These are phyloP conservation scores for Glutinoglossum americanum DNA, from an alignment of 495 filamentous ascomycete species.

Conservation along the genomic window DNA sequence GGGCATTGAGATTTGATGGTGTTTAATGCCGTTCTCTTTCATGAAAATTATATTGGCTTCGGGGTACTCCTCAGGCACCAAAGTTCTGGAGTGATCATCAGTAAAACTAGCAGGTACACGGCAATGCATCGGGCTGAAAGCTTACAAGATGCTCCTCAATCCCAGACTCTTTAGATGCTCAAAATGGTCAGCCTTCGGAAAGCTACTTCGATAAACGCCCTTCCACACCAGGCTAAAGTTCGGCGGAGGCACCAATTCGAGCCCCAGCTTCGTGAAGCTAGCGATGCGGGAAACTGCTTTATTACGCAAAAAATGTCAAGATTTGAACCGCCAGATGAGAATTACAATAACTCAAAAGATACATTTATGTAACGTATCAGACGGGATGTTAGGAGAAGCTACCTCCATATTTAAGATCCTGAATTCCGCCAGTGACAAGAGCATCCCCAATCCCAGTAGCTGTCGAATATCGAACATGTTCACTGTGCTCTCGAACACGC, in stretches of 20 bases:
- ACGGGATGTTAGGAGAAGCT: neutral
- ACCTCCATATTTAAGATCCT: neutral
- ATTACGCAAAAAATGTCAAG: neutral
- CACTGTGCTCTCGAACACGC: neutral
- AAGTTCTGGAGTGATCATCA: constrained; percentile 30
- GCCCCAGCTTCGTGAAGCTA: neutral
- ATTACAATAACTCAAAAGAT: neutral
- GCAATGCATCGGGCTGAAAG: constrained; percentile 4
- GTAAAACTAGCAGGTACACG: constrained; percentile 5
- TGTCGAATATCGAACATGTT: neutral
- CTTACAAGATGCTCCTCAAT: constrained; percentile 57
- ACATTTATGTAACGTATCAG: neutral
- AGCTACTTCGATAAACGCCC: constrained; percentile 58
- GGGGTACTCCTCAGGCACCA: constrained; percentile 45
- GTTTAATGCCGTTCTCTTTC: constrained; percentile 35
- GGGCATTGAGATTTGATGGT: constrained; percentile 45
- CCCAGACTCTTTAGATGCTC: constrained; percentile 37
- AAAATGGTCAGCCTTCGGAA: constrained; percentile 42
- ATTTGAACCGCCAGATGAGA: neutral
- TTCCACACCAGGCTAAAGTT: constrained; percentile 47
- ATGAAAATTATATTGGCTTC: constrained; percentile 38
- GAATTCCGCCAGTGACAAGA: neutral
- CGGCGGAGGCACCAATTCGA: constrained; percentile 19
- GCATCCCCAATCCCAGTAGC: neutral
- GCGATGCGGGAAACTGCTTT: neutral